Evolutionary conservation across 2,329 filamentous ascomycete species (phyloP), one percentile per base, ranked within the genome.

Genomic region (Daldinia eschscholtzii): DNA sequence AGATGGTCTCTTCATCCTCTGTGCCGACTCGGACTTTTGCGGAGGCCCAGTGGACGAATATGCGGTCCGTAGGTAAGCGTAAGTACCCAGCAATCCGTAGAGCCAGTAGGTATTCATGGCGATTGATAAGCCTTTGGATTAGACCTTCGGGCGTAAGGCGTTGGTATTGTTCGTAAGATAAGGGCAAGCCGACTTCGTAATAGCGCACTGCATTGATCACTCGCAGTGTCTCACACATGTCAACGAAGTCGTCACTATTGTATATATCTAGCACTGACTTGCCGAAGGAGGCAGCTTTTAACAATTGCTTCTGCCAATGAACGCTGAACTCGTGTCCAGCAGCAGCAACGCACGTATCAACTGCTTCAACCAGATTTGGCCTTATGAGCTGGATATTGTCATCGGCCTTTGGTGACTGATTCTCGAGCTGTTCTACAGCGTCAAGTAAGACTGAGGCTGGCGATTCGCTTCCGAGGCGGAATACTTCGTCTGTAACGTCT

Each of bases 211-310:
- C 95, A 75, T 98, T 98, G 55, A 99, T 85, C 0, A 99, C 94
- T 15, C 96, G 91, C 15, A 99, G 83, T 0, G 91, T 96, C 80
- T 99, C 95, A 74, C 94, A 97, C 91, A 98, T 98, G 70, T 98
- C 95, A 61, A 99, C 96, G 80, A 98, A 99, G 72, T 99, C 95
- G 76, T 99, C 96, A 77, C 94, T 98, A 80, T 96, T 98, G 81
- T 98, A 99, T 12, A 98, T 90, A 75, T 98, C 96, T 3, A 99
- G 86, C 0, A 98, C 96, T 0, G 96, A 98, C 80, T 99, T 99
- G 68, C 96, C 96, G 79, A 98, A 98, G 0, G 95, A 98, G 0
- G 96, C 96, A 5, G 96, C 96, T 79, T 97, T 97, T n/a, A 99
- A 85, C 1, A 99, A 85, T 74, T 97, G 90, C 78, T 98, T 99